phyloP scores from a whole-genome alignment of 768 basidiomycete species.

The Xerocomellus chrysenteron region DNA sequence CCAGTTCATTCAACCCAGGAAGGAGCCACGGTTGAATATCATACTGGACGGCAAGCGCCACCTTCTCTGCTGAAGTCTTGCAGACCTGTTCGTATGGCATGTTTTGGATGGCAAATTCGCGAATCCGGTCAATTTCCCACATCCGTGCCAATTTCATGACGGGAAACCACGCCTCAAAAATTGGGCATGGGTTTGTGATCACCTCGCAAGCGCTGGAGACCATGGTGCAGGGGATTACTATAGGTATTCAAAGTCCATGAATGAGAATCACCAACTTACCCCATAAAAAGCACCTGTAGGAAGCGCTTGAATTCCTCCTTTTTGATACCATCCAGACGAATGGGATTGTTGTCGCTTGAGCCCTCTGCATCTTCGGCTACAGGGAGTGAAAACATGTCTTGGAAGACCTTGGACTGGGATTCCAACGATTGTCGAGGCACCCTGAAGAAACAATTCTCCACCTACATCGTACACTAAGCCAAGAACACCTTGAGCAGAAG shows the following conservation, averaged over 20 bases:
- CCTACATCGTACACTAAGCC: conserved; percentile 14
- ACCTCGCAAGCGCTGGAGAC: neutral
- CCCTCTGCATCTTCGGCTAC: conserved; percentile 15
- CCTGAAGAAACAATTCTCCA: conserved; percentile 28
- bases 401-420: conserved; percentile 25
- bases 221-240: neutral
- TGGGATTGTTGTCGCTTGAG: conserved; percentile 19
- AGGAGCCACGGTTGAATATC: conserved; percentile 36
- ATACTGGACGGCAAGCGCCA: conserved; percentile 31
- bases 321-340: conserved; percentile 23
- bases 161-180: conserved; percentile 36
- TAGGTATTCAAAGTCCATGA: neutral
- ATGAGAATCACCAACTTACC: conserved; percentile 2
- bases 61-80: conserved; percentile 24
- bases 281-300: conserved; percentile 22
- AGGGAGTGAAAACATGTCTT: conserved; percentile 27
- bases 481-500: neutral
- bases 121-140: conserved; percentile 37
- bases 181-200: neutral
- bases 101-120: conserved; percentile 28
- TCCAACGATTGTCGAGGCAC: conserved; percentile 26
- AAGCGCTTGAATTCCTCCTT: conserved; percentile 27
- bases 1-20: conserved; percentile 25
- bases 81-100: conserved; percentile 19
- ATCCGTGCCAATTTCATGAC: conserved; percentile 40